These are phyloP conservation scores for Colletotrichum sublineola DNA, from an alignment of 2,329 filamentous ascomycete genomes.

Conservation along the genomic window DNA sequence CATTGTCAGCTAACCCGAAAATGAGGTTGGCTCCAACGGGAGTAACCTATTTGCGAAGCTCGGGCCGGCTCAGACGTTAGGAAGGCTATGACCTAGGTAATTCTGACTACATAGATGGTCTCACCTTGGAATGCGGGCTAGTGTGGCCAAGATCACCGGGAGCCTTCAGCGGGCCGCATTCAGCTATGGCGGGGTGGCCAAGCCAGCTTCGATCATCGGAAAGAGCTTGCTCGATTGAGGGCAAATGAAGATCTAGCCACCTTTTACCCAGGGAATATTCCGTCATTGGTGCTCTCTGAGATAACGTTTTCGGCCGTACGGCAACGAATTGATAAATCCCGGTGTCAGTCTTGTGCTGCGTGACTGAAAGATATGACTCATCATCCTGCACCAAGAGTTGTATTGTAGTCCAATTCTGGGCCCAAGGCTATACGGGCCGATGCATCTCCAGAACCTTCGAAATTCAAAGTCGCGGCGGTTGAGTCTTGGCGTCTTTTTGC, in stretches of 20 bases:
- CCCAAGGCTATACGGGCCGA: neutral
- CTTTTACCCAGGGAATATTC: conserved; percentile 2
- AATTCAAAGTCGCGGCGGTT: neutral
- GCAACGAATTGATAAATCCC: too few species aligned
- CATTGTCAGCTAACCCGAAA: conserved; percentile 2
- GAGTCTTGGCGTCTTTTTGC: neutral
- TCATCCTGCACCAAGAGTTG: neutral
- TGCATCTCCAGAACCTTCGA: too few species aligned
- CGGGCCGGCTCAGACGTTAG: conserved; percentile 21
- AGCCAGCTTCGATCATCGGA: conserved; percentile 17
- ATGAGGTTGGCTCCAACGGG: conserved; percentile 23
- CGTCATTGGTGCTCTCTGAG: conserved; percentile 25
- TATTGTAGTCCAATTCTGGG: neutral
- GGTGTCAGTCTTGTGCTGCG: conserved; percentile 1
- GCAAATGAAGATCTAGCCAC: neutral
- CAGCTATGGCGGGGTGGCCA: conserved; percentile 10
- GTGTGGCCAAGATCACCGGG: conserved; percentile 11
- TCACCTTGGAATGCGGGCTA: conserved; percentile 14
- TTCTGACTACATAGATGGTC: neutral
- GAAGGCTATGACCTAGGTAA: conserved; percentile 7
- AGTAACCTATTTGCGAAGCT: neutral
- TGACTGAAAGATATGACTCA: conserved; percentile 13
- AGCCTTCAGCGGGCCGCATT: conserved; percentile 29
- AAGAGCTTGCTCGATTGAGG: conserved; percentile 2
- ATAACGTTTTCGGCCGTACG: conserved; percentile 39